phyloP scores from a whole-genome alignment of 2,329 filamentous ascomycete species.

The Diaporthe australafricana region DNA sequence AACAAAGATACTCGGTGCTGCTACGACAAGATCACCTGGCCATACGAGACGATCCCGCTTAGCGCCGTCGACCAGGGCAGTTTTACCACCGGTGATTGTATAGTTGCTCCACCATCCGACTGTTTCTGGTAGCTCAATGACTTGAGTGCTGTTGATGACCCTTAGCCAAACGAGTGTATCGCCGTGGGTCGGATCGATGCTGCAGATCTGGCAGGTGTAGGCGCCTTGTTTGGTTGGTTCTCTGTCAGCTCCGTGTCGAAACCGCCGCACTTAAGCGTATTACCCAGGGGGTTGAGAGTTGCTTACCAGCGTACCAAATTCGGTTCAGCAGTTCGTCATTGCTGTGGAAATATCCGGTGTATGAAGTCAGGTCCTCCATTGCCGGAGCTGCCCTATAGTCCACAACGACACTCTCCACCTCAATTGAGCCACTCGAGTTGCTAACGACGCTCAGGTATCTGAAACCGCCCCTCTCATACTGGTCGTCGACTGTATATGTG shows the following conservation, averaged over 20 bases:
- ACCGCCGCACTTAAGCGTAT: constrained; percentile 40
- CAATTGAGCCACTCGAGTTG: constrained; percentile 43
- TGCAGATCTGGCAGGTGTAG: constrained; percentile 22
- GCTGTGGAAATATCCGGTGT: constrained; percentile 64
- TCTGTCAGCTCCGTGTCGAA: neutral
- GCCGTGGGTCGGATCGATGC: constrained; percentile 39
- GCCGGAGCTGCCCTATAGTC: constrained; percentile 54
- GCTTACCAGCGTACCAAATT: constrained; percentile 68
- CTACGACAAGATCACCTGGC: constrained; percentile 71
- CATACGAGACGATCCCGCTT: constrained; percentile 71
- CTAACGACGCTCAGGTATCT: constrained; percentile 52
- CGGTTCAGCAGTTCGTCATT: constrained; percentile 62
- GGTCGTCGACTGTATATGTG: constrained; percentile 43
- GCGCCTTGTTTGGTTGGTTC: neutral
- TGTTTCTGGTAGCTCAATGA: constrained; percentile 32
- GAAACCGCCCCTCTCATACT: constrained; percentile 52
- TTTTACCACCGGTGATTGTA: constrained; percentile 44
- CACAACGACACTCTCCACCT: constrained; percentile 50
- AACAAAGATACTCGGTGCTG: constrained; percentile 64
- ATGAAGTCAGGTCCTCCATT: constrained; percentile 58
- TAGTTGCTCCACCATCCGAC: constrained; percentile 41
- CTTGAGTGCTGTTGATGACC: constrained; percentile 31
- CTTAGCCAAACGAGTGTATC: constrained; percentile 25
- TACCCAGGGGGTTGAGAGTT: constrained; percentile 47
- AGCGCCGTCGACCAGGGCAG: constrained; percentile 61